These are phyloP conservation scores for Henningerozyma blattae DNA, from an alignment of 805 yeast species.

Conservation along the genomic window DNA sequence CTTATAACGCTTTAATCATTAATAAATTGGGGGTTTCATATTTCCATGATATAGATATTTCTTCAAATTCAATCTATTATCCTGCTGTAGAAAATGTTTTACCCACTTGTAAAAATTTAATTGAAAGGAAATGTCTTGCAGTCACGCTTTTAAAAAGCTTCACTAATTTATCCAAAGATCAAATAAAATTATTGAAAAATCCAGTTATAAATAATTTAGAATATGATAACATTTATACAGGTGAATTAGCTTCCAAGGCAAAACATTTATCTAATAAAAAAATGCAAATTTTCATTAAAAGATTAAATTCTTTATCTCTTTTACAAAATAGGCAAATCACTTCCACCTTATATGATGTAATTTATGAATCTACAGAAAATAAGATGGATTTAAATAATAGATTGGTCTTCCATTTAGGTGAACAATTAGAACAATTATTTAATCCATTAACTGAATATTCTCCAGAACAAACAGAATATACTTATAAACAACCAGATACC, in stretches of 20 bases:
- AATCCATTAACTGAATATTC: conserved; percentile 86
- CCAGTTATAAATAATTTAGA: conserved; percentile 18
- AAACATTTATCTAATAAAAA: conserved; percentile 29
- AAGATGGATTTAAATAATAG: conserved; percentile 59
- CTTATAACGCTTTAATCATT: conserved; percentile 42
- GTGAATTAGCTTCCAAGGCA: conserved; percentile 62
- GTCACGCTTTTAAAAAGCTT: conserved; percentile 58
- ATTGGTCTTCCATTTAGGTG: conserved; percentile 67
- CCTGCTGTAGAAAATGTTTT: conserved; percentile 67
- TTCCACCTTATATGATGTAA: conserved; percentile 57
- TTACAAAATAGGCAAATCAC: conserved; percentile 36
- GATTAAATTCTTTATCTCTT: conserved; percentile 45
- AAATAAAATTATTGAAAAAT: conserved; percentile 6
- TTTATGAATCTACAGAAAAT: conserved; percentile 43
- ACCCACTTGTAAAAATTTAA: conserved; percentile 35
- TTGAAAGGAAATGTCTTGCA: conserved; percentile 66
- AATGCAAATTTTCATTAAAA: conserved; percentile 33
- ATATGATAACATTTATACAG: conserved; percentile 81
- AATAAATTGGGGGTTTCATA: conserved; percentile 58
- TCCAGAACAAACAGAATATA: conserved; percentile 71
- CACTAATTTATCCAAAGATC: conserved; percentile 35
- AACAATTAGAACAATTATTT: conserved; percentile 77
- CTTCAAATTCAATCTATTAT: conserved; percentile 52
- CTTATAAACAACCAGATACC: conserved; percentile 49
- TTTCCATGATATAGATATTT: conserved; percentile 45